A percentile compares a stretch with the other conserved stretches of the same genome.
Evolutionary conservation across 768 basidiomycete genomes (phyloP).

Genomic region (Naganishia onofrii): DNA sequence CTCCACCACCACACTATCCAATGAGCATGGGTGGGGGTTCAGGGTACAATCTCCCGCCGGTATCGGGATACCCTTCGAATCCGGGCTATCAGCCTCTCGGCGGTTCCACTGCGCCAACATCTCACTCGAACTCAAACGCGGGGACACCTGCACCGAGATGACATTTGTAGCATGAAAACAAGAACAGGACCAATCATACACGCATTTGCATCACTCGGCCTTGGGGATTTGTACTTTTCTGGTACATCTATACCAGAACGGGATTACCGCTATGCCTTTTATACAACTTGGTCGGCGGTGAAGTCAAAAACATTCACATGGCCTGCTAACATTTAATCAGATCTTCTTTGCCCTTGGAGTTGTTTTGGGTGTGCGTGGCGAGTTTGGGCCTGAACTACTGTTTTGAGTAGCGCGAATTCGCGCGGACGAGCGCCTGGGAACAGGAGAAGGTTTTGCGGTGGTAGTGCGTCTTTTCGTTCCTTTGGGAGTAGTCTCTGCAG

Average conservation of each 20-base stretch:
- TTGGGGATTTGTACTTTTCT: neutral
- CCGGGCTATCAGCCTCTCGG: conserved; percentile 13
- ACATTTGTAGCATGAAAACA: neutral
- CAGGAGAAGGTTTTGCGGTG: neutral
- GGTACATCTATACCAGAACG: neutral
- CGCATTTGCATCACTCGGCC: neutral
- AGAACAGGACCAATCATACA: neutral
- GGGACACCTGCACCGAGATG: conserved; percentile 18
- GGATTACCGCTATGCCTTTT: too few species aligned
- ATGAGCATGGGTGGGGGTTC: conserved; percentile 10
- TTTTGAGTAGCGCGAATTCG: conserved; percentile 11
- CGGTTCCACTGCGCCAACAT: neutral
- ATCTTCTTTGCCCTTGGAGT: conserved; percentile 7
- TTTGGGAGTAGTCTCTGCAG: conserved; percentile 8
- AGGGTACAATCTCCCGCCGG: conserved; percentile 21
- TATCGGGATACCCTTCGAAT: conserved; percentile 9
- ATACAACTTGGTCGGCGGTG: too few species aligned
- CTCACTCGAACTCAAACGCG: neutral
- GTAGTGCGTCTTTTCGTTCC: conserved; percentile 1
- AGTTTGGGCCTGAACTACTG: neutral
- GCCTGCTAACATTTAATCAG: neutral
- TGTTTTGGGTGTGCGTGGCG: conserved; percentile 3
- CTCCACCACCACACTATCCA: conserved; percentile 23
- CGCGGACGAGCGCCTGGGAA: conserved; percentile 14
- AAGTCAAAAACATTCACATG: too few species aligned